Conservation (phyloP, 345 rosid genomes). For the Mallotus nudiflorus region DNA sequence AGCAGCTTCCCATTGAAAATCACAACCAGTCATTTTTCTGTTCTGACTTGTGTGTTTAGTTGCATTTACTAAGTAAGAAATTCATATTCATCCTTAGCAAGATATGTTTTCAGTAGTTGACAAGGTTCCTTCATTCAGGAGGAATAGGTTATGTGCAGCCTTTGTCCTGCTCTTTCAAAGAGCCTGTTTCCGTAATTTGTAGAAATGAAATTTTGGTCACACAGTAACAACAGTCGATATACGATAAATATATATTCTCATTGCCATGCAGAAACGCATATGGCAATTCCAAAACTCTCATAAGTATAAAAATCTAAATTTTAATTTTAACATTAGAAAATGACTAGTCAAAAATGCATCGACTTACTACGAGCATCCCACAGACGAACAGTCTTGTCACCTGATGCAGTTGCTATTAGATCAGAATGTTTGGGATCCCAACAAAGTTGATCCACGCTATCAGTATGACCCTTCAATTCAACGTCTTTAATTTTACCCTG, state of each 20-base stretch:
- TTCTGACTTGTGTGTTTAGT: no score
- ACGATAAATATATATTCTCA: not conserved
- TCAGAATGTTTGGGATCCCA: constrained; percentile 99
- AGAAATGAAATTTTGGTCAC: not conserved
- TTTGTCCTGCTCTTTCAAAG: no score
- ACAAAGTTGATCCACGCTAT: constrained; percentile 98
- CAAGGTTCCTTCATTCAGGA: not conserved
- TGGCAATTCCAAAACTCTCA: not conserved
- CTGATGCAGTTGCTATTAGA: constrained; percentile 93
- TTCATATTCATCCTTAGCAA: not conserved
- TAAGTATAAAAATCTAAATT: not conserved
- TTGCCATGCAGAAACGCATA: not conserved
- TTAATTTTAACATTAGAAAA: not conserved
- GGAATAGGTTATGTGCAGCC: not conserved
- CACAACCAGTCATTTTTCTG: not conserved
- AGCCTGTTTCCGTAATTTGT: not conserved
- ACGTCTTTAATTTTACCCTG: constrained; percentile 89
- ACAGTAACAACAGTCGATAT: not conserved
- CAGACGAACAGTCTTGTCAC: constrained; percentile 93
- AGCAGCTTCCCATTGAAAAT: not conserved
- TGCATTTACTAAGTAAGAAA: not conserved
- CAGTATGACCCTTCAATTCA: constrained; percentile 92
- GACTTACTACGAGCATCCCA: constrained; percentile 99
- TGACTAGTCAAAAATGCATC: constrained; percentile 1
- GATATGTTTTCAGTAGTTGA: not conserved